Base-by-base conservation (phyloP, 805 yeast species). In the Wickerhamomyces subpelliculosus region DNA sequence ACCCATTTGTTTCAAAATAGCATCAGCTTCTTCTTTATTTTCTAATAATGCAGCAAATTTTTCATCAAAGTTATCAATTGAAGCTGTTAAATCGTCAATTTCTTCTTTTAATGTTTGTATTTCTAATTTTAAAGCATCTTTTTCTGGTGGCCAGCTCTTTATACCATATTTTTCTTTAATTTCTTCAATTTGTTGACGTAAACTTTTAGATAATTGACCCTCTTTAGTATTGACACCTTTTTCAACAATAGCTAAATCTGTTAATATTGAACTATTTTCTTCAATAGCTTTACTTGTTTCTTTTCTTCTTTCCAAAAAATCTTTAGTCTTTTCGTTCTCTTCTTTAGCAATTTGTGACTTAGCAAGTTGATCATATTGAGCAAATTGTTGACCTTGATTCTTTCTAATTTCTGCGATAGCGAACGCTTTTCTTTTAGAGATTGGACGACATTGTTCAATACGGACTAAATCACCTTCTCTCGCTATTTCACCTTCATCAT, bases 391-490 rank as follows among this genome's bases (percentile, higher is more conserved):
- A 73, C 97, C 97, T 62, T 84, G 79, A 54, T 85, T 82, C 57
- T 73, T 78, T 64, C 86, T 76, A 58, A 90, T 85, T 57, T 90
- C 97, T 3, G 97, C 96, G 42, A 90, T 78, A 9, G 97, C 88
- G 66, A 90, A 90, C 44, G 73, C 76, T 62, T 90, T 90, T 42
- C 80, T 70, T 14, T 89, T 75, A 14, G 95, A 80, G 30, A 88
- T 62, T 30, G 95, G 95, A 46, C 96, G 81, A 27, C 88, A 82
- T 26, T 86, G 75, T 61, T 90, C 95, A 41, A 90, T 86, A 61
- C 97, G 78, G 13, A 93, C 97, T 45, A 90, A 68, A 65, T 90
- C 98, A 32, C 98, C 98, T 59, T 88, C 96, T 57, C 88, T 81
- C 51, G 96, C 85, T 37, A 87, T 72, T 54, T 85, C 80, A 22